Percentiles rank a stretch among this genome's conserved stretches.
phyloP scores from a whole-genome alignment of 108 stramenopile species.

The Discostella stelligeroides region DNA sequence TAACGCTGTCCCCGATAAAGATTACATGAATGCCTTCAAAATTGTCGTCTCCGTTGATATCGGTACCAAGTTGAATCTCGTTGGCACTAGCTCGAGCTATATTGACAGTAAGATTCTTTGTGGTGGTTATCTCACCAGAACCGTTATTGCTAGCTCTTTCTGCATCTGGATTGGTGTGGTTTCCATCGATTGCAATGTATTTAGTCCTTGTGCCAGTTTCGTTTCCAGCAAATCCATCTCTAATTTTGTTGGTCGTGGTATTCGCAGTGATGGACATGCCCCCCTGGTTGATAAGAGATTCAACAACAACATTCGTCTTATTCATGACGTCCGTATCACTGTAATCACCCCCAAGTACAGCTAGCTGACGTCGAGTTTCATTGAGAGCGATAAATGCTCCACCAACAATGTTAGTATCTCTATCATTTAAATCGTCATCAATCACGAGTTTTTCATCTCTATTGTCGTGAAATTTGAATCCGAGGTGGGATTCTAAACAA shows the following conservation, averaged over 20 bases:
- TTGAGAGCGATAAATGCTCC: background rate
- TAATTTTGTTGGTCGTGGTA: background rate
- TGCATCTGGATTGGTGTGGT: background rate
- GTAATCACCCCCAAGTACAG: background rate
- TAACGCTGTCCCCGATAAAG: slow-evolving; percentile 77
- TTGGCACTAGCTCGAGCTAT: background rate
- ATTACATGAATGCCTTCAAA: slow-evolving; percentile 55
- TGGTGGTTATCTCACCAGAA: background rate
- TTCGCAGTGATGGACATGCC: too few relatives aligned
- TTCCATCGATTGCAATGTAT: background rate
- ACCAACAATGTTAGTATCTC: background rate
- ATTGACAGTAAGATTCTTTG: too few relatives aligned
- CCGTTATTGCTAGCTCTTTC: background rate
- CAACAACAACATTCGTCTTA: too few relatives aligned
- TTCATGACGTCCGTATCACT: background rate
- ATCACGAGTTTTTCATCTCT: background rate
- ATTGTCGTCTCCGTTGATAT: background rate
- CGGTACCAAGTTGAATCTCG: background rate
- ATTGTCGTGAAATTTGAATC: slow-evolving; percentile 3
- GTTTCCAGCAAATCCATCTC: too few relatives aligned
- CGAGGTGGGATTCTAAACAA: slow-evolving; percentile 13
- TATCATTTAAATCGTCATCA: background rate
- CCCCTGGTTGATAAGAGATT: too few relatives aligned
- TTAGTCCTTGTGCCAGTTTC: too few relatives aligned
- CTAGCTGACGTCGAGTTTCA: background rate